Conservation (phyloP, 352 stramenopile species). For the Blastocystis sp. region DNA sequence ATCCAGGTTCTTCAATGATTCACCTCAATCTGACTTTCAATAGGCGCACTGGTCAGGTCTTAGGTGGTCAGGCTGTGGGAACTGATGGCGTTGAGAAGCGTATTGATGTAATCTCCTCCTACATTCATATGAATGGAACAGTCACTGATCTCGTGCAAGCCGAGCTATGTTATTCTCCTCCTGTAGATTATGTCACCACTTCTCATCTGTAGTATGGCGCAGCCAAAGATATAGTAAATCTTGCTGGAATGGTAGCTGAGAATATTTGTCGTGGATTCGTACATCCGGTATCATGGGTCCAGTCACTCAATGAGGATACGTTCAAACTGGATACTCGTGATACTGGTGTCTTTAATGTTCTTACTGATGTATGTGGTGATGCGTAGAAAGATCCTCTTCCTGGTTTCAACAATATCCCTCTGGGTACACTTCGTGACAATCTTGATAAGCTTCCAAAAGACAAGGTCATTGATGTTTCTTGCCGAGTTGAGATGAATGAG, state of each 20-base stretch:
- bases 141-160: slow-evolving; percentile 74
- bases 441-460: slow-evolving; percentile 50
- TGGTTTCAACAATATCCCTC: slow-evolving; percentile 36
- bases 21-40: slow-evolving; percentile 75
- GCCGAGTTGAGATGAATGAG: slow-evolving; percentile 9
- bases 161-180: slow-evolving; percentile 76
- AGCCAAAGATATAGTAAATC: slow-evolving; percentile 76
- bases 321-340: slow-evolving; percentile 49
- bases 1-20: slow-evolving; percentile 73
- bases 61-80: slow-evolving; percentile 74
- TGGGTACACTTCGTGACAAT: neutral
- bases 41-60: slow-evolving; percentile 71
- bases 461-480: slow-evolving; percentile 51
- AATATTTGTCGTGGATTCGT: slow-evolving; percentile 69
- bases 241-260: slow-evolving; percentile 74
- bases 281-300: neutral
- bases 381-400: slow-evolving; percentile 24
- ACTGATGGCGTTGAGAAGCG: slow-evolving; percentile 76
- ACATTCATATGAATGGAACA: slow-evolving; percentile 73
- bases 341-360: neutral
- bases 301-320: slow-evolving; percentile 30
- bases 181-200: neutral
- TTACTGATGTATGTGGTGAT: neutral
- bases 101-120: slow-evolving; percentile 75
- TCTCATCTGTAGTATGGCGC: slow-evolving; percentile 69